Evolutionary conservation across 2,329 filamentous ascomycete genomes (phyloP), one percentile per base, ranked within the genome.

Genomic region (Plenodomus tracheiphilus): DNA sequence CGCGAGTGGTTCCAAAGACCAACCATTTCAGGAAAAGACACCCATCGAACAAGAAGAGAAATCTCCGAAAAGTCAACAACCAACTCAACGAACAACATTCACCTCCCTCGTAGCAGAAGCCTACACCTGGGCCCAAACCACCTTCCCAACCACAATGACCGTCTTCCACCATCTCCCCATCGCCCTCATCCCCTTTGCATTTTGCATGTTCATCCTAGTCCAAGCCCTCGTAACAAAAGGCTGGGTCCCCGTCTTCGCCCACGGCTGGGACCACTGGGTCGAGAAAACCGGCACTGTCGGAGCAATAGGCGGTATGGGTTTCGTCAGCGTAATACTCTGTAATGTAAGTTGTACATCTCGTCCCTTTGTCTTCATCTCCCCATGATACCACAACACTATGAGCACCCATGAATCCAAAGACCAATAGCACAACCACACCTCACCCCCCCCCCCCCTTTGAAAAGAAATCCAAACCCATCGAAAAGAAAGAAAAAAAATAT

Each of bases 191-290:
- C 87, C 87, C 0, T 90, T 90, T 59, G 84, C 86, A 0, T 84
- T 91, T 47, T 78, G 81, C 52, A 90, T 90, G 87, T 90, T 90
- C 53, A 79, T 90, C 9, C 79, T 91, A 0, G 87, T 90, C 0
- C 86, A 91, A 62, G 86, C 81, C 0, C 71, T 91, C 1, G 86
- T 88, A 0, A 88, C 84, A 0, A 89, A 87, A 54, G 87, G 87
- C 10, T 90, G 87, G 87, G 83, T 90, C 0, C 79, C 81, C 0
- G 85, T 89, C 0, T 90, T 90, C 58, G 87, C 86, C 0, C 77
- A 87, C 42, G 87, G 86, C 1, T 90, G 87, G 87, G 81, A 88
- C 48, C 82, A 86, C 42, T 89, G 86, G 86, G 85, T 88, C 0
- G 72, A 77, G 9, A 86, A 81, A 64, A 90, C 87, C 0, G 87